Percentiles rank a stretch among this genome's conserved stretches.
Evolutionary conservation across 176 grass and related monocot genomes (phyloP).

Genomic region (Panicum miliaceum): DNA sequence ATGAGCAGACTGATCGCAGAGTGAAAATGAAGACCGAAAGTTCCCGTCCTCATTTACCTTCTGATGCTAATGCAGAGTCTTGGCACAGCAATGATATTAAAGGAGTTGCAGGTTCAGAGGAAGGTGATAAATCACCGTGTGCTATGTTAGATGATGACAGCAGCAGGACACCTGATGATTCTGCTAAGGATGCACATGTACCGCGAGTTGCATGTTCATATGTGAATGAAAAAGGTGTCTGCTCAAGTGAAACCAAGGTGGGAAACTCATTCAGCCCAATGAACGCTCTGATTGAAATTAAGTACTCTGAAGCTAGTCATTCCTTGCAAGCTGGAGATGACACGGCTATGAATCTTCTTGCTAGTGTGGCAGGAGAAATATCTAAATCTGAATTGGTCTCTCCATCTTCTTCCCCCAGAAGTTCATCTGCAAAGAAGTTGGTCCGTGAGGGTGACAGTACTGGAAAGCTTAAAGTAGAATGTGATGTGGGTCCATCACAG

Average conservation of each 20-base stretch:
- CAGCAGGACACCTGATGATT: slow-evolving; percentile 48
- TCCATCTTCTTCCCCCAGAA: slow-evolving; percentile 50
- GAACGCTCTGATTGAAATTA: slow-evolving; percentile 91
- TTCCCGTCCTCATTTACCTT: slow-evolving; percentile 44
- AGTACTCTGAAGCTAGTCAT: slow-evolving; percentile 69
- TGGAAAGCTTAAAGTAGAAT: slow-evolving; percentile 50
- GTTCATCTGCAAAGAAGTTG: slow-evolving; percentile 48
- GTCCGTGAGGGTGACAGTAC: slow-evolving; percentile 41
- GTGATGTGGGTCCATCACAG: slow-evolving; percentile 44
- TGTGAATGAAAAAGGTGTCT: slow-evolving; percentile 55
- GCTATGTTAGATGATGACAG: slow-evolving; percentile 58
- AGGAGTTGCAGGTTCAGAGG: slow-evolving; percentile 53
- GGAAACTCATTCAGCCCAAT: slow-evolving; percentile 83
- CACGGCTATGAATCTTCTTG: slow-evolving; percentile 90
- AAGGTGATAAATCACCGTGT: slow-evolving; percentile 63
- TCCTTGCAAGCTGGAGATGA: slow-evolving; percentile 75
- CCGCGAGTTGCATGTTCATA: slow-evolving; percentile 47
- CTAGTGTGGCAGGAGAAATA: slow-evolving; percentile 93
- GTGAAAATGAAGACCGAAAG: slow-evolving; percentile 63
- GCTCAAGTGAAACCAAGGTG: slow-evolving; percentile 40
- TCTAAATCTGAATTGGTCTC: slow-evolving; percentile 77
- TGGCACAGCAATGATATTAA: slow-evolving; percentile 72
- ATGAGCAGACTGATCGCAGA: slow-evolving; percentile 64
- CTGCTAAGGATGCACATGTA: slow-evolving; percentile 53
- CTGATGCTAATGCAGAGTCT: slow-evolving; percentile 58